A percentile compares a stretch with the other conserved stretches of the same genome.
phyloP scores from a whole-genome alignment of 306 rosid species.

The Dryas drummondii region DNA sequence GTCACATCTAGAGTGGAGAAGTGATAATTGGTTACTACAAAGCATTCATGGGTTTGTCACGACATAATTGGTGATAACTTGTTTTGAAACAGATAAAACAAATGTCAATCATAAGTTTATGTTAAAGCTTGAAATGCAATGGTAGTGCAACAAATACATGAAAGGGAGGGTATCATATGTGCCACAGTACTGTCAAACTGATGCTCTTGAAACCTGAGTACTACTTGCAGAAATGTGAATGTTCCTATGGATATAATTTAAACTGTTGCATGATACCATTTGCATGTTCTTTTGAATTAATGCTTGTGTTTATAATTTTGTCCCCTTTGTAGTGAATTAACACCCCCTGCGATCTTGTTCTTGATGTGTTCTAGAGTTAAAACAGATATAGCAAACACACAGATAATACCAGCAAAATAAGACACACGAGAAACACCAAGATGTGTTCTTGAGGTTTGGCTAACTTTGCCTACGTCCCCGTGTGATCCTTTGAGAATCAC shows the following conservation, averaged over 20 bases:
- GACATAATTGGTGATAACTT: not conserved
- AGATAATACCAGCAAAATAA: too few species aligned
- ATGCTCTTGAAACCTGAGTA: not conserved
- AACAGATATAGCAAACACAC: too few species aligned
- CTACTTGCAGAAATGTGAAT: not conserved
- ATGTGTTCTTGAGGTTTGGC: too few species aligned
- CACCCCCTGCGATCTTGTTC: too few species aligned
- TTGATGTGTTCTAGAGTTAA: too few species aligned
- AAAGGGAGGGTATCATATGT: not conserved
- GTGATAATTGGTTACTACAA: not conserved
- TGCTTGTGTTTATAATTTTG: not conserved
- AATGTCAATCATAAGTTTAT: not conserved
- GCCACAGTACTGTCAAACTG: not conserved
- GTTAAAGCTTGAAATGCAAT: not conserved
- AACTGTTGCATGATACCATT: not conserved
- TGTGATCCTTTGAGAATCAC: too few species aligned
- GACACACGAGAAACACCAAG: too few species aligned
- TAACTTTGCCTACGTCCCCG: too few species aligned
- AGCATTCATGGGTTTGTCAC: not conserved
- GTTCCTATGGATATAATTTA: not conserved
- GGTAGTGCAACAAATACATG: not conserved
- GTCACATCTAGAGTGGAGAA: not conserved
- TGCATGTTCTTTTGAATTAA: not conserved
- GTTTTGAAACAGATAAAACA: not conserved
- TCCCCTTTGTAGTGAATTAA: too few species aligned